Evolutionary conservation across 371 early-diverging fungal species (phyloP), one percentile per base, ranked within the genome.

Genomic region (Circinella minor): DNA sequence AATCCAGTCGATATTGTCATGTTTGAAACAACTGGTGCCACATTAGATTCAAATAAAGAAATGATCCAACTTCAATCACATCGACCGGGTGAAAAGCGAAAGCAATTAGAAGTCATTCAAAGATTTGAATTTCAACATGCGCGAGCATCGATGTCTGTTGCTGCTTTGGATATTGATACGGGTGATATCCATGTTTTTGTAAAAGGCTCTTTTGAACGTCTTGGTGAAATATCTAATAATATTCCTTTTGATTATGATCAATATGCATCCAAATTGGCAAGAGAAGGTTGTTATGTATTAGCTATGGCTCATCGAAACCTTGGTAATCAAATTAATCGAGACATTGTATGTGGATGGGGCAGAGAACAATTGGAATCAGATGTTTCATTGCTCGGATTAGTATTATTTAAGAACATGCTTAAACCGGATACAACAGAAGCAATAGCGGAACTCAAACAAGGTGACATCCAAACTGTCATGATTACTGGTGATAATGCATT

Each of bases 401-500:
- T 96, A n/a, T 82, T 97, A 62, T 96, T 98, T 80, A 88, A 92
- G 20, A 97, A 97, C 78, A 92, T 90, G 86, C 86, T 96, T 48
- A 98, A 98, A 78, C 82, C 74, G 9, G 95, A 94, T 67, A 93
- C 96, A 3, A 72, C 74, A 13, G 84, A 82, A 5, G 94, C 93
- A 0, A 90, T 98, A 66, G 76, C 79, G 11, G 88, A 91, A 70
- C 88, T 98, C 49, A 91, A 91, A 68, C 77, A 72, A 3, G 96
- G 95, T 36, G 91, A 88, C 61, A 89, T 91, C 18, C 88, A 94
- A 48, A 78, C 81, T 18, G 90, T 95, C 5, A 98, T 98, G 94
- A 92, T 95, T 68, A 97, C 98, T 3, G 98, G 98, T 57, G 98
- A 98, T 77, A 91, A 91, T 49, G 90, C 94, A 8, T 81, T 93